These are phyloP conservation scores for Medicago lupulina DNA, from an alignment of 306 rosid genomes.

Conservation along the genomic window DNA sequence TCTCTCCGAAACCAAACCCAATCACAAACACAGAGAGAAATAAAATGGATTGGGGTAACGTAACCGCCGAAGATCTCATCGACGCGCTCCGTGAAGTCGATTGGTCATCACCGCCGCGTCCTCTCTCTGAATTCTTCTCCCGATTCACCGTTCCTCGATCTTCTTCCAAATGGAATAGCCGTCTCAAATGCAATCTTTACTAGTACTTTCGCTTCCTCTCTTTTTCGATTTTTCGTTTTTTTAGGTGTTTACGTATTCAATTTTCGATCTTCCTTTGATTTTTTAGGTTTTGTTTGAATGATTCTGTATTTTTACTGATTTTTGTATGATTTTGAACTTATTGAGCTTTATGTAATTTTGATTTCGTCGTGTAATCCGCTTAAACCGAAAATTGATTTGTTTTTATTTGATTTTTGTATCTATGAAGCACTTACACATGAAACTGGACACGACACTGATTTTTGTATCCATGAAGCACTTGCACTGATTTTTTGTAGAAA, in stretches of 20 bases:
- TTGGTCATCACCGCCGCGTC: constrained; percentile 99
- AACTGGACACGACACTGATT: too few relatives aligned
- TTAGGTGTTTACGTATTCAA: not conserved
- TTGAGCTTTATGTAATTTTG: not conserved
- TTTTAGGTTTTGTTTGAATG: not conserved
- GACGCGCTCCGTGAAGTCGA: constrained; percentile 99
- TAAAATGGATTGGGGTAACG: constrained; percentile 94
- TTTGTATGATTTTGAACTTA: constrained; percentile 3
- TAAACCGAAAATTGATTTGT: not conserved
- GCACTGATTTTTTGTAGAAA: too few relatives aligned
- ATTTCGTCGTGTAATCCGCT: not conserved
- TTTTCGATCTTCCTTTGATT: not conserved
- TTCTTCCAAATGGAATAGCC: constrained; percentile 85
- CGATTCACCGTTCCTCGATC: constrained; percentile 88
- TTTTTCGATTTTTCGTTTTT: not conserved
- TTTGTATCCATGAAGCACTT: too few relatives aligned
- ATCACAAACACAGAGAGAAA: not conserved
- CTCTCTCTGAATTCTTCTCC: constrained; percentile 90
- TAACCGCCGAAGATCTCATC: constrained; percentile 91
- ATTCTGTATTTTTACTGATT: not conserved
- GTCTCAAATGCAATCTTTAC: constrained; percentile 98
- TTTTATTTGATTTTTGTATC: not conserved
- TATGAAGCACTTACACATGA: too few relatives aligned
- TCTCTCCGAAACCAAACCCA: not conserved
- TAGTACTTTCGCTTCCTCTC: constrained; percentile 53